phyloP scores from a whole-genome alignment of 2,329 filamentous ascomycete species.

The Onygenales sp. region DNA sequence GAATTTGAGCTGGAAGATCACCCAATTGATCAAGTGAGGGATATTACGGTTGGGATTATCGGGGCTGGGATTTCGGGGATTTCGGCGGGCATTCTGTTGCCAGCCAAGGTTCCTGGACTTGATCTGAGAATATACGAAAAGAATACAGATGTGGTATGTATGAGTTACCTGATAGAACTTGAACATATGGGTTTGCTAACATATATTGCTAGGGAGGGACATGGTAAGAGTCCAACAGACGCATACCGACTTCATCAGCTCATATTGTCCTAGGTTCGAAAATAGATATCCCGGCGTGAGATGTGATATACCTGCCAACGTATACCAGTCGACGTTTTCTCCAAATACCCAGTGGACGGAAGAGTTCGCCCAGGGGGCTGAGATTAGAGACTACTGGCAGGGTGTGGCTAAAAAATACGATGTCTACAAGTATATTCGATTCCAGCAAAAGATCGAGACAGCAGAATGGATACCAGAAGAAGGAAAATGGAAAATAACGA shows the following conservation, averaged over 20 bases:
- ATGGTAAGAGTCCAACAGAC: slow-evolving; percentile 22
- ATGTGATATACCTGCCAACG: slow-evolving; percentile 60
- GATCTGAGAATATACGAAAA: slow-evolving; percentile 59
- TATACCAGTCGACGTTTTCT: slow-evolving; percentile 59
- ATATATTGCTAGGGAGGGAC: slow-evolving; percentile 31
- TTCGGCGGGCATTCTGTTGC: slow-evolving; percentile 56
- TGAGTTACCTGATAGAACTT: slow-evolving; percentile 21
- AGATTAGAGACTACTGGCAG: slow-evolving; percentile 61
- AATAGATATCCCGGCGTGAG: slow-evolving; percentile 53
- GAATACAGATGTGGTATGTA: slow-evolving; percentile 54
- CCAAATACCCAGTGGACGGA: slow-evolving; percentile 61
- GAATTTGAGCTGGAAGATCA: slow-evolving; percentile 33
- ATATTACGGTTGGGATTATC: slow-evolving; percentile 49
- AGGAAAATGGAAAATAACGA: slow-evolving; percentile 47
- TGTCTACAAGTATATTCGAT: slow-evolving; percentile 49
- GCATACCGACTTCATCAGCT: not conserved
- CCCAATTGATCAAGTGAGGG: slow-evolving; percentile 39
- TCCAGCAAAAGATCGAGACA: slow-evolving; percentile 46
- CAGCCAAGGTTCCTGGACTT: slow-evolving; percentile 58
- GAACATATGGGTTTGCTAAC: slow-evolving; percentile 31
- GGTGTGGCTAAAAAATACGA: slow-evolving; percentile 52
- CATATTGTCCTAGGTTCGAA: slow-evolving; percentile 22
- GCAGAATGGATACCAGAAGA: slow-evolving; percentile 45
- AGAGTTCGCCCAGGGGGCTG: slow-evolving; percentile 55
- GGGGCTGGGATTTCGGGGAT: slow-evolving; percentile 57